phyloP scores from a whole-genome alignment of 208 protist species.

The Trichomonas vaginalis region DNA sequence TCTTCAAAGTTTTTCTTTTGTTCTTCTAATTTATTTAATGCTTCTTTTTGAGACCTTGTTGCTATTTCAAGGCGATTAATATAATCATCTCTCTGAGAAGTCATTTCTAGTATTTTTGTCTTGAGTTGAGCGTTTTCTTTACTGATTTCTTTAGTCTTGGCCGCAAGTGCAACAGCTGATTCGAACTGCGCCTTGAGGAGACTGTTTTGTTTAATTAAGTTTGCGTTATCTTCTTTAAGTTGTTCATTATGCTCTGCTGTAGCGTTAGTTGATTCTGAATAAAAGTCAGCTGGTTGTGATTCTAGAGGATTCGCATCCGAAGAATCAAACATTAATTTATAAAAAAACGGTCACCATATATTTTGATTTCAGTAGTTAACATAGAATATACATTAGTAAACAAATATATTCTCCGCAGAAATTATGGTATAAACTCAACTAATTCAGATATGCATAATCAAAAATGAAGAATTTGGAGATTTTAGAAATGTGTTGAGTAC shows the following conservation, averaged over 20 bases:
- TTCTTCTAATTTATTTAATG: neutral
- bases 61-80: neutral
- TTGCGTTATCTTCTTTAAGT: neutral
- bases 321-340: neutral
- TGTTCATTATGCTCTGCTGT: neutral
- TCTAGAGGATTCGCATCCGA: neutral
- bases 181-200: neutral
- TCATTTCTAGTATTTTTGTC: neutral
- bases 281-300: neutral
- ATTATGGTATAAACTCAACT: no score
- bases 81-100: neutral
- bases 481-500: no score
- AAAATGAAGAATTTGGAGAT: no score
- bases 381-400: no score
- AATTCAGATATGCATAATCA: no score
- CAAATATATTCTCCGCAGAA: no score
- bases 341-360: no score
- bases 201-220: neutral
- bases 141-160: neutral
- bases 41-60: neutral
- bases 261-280: no score
- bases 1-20: neutral
- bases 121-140: neutral
- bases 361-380: no score
- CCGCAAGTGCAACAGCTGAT: neutral